Base-by-base conservation (phyloP, 192 early-diverging fungal species). In the Powellomyces hirtus region DNA sequence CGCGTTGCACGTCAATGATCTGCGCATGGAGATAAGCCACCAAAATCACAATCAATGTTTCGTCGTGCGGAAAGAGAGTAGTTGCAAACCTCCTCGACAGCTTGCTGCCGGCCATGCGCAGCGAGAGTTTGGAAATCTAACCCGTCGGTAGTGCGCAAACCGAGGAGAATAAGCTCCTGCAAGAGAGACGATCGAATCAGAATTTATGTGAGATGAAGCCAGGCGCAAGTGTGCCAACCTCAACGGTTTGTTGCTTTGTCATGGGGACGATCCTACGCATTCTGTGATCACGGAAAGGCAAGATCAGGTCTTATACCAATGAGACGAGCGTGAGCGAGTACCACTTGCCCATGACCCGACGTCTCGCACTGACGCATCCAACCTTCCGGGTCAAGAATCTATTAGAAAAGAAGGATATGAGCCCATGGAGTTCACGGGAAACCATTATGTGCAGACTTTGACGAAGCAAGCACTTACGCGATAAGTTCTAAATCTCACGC, bases 351-450 rank as follows among this genome's bases (percentile, higher is more conserved):
- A 62, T 77, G 69, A 0, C 70, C 75, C 7, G 36, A 6, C 0
- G 40, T 26, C 59, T 77, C 66, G 40, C 53, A 57, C 24, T 72
- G 56, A n/a, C 29, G 14, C 70, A 72, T 77, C 75, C 75, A 77
- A 27, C 38, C 36, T 16, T 59, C 55, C 2, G 75, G 75, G 29
- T 64, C 56, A n/a, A 75, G 49, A 0, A 62, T 68, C 72, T 74
- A 22, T 37, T 16, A 30, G n/a, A n/a, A n/a, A n/a, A n/a, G n/a
- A n/a, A n/a, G n/a, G n/a, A n/a, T n/a, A n/a, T n/a, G n/a, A n/a
- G n/a, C n/a, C n/a, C n/a, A n/a, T n/a, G n/a, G n/a, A n/a, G n/a
- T n/a, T n/a, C n/a, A n/a, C n/a, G n/a, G 16, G 38, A 20, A 67
- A 22, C 22, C 26, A 10, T 30, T 11, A 27, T 38, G 37, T 26